phyloP scores from a whole-genome alignment of 306 rosid genomes.

The Fragaria iinumae region DNA sequence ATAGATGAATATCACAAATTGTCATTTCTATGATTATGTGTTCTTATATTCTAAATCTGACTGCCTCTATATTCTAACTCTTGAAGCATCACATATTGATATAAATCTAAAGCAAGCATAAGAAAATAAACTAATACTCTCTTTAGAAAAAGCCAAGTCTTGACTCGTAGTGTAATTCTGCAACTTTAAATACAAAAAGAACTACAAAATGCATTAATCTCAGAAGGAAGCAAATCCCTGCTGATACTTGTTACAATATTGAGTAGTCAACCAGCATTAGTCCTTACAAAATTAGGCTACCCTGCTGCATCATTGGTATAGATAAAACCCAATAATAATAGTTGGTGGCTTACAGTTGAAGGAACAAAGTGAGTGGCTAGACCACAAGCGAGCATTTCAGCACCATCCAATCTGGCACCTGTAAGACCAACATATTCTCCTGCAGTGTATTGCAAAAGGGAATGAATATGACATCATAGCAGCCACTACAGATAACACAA shows the following conservation, averaged over 20 bases:
- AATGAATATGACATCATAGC: conserved; percentile 15
- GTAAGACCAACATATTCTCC: conserved; percentile 95
- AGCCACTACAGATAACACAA: neutral
- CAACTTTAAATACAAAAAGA: neutral
- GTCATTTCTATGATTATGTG: neutral
- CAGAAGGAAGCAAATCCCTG: neutral
- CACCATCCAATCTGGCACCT: conserved; percentile 89
- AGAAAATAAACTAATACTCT: neutral
- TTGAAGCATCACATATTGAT: neutral
- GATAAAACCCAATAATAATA: neutral
- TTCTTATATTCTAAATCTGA: neutral
- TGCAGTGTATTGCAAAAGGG: conserved; percentile 43
- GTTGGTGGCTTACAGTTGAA: conserved; percentile 52
- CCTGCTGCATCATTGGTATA: neutral
- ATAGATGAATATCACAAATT: neutral
- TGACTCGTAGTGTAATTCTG: neutral
- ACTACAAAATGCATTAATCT: neutral
- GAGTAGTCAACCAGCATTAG: neutral
- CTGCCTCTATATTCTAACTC: neutral
- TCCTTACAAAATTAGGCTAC: neutral
- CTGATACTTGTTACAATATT: neutral
- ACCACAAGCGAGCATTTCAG: conserved; percentile 93
- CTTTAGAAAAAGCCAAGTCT: neutral
- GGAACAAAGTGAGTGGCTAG: conserved; percentile 95
- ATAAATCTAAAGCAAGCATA: neutral